These are phyloP conservation scores for Linnemannia exigua DNA, from an alignment of 192 early-diverging fungal genomes.

Conservation along the genomic window DNA sequence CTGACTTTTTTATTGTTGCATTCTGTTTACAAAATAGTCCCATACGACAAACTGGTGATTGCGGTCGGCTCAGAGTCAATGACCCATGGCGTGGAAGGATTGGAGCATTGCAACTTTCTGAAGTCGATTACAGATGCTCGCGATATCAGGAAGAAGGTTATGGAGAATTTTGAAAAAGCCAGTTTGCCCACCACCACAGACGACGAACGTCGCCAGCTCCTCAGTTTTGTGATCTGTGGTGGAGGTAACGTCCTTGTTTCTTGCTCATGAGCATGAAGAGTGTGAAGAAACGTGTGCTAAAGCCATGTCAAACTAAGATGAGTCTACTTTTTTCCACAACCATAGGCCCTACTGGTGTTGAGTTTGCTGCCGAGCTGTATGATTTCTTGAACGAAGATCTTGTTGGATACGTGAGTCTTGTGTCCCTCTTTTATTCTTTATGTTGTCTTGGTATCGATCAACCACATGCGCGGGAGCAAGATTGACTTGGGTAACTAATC, in stretches of 20 bases:
- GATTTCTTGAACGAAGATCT: constrained; percentile 74
- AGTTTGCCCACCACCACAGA: constrained; percentile 70
- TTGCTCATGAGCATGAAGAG: not conserved
- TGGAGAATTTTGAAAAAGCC: constrained; percentile 77
- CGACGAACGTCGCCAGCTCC: constrained; percentile 70
- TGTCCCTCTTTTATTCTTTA: not conserved
- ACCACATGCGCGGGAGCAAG: not conserved
- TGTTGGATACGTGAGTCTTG: constrained; percentile 63
- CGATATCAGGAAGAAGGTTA: constrained; percentile 68
- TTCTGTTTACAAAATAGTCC: constrained; percentile 26
- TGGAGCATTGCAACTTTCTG: constrained; percentile 71
- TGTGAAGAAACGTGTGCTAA: not conserved
- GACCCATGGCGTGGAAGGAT: constrained; percentile 74
- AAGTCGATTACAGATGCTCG: constrained; percentile 79
- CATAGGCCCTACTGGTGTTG: constrained; percentile 69
- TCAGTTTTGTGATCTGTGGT: constrained; percentile 81
- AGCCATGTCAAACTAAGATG: not conserved
- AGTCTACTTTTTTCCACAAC: not conserved
- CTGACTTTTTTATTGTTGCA: not conserved
- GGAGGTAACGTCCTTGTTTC: constrained; percentile 66
- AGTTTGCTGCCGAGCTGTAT: constrained; percentile 73
- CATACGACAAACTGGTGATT: constrained; percentile 71
- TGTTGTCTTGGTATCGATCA: constrained; percentile 10
- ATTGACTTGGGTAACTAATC: not conserved
- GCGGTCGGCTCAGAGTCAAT: constrained; percentile 70